These are phyloP conservation scores for Psophocarpus tetragonolobus DNA, from an alignment of 306 rosid species.

Conservation along the genomic window DNA sequence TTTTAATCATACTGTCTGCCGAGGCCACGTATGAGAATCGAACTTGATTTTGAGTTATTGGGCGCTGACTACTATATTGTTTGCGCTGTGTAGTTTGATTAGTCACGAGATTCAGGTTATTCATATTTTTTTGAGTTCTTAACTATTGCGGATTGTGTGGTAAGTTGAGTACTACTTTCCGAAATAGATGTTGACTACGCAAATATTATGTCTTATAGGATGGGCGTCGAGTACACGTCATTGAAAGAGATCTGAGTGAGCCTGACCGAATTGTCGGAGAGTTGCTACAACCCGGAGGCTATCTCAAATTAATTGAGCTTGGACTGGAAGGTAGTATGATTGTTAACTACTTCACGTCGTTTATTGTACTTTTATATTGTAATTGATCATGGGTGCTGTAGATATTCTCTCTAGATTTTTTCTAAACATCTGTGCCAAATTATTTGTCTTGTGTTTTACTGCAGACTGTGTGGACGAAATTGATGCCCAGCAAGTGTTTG, in stretches of 20 bases:
- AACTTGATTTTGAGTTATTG: conserved; percentile 1
- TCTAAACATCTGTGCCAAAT: conserved; percentile 18
- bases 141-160: neutral
- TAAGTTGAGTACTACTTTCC: conserved; percentile 4
- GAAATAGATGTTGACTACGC: conserved; percentile 8
- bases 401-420: neutral
- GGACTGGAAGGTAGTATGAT: conserved; percentile 79
- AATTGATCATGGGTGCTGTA: neutral
- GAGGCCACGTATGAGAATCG: neutral
- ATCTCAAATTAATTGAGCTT: conserved; percentile 86
- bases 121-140: neutral
- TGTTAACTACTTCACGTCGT: neutral
- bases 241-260: conserved; percentile 90
- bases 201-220: conserved; percentile 55
- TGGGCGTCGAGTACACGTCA: conserved; percentile 83
- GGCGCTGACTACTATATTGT: neutral
- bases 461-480: conserved; percentile 84
- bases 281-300: conserved; percentile 95
- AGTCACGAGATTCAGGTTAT: conserved; percentile 10
- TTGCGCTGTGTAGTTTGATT: neutral
- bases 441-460: conserved; percentile 27
- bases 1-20: neutral
- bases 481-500: conserved; percentile 88
- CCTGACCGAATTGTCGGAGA: conserved; percentile 98
- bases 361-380: neutral